Base-by-base conservation (phyloP, 768 basidiomycete species). In the Trametes coccinea region DNA sequence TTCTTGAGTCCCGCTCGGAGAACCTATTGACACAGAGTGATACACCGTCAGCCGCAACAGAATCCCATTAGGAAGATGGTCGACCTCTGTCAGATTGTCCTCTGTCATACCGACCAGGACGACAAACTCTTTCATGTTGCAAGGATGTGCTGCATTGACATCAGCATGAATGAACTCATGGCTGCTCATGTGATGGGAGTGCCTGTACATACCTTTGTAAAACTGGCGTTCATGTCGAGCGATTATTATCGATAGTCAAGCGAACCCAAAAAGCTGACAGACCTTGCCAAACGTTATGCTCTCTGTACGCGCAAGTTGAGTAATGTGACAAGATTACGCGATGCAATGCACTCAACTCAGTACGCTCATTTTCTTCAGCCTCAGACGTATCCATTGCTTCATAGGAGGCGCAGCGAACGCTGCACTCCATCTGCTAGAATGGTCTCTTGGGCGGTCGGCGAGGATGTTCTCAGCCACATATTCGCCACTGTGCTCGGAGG, bases 71-170 rank as follows among this genome's bases (percentile, higher is more conserved):
- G 5, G 5, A 40, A 16, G 17, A 13, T 17, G 22, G 22, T 22
- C n/a, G 30, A 63, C 82, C 69, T 92, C 85, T 2, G 78, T 82
- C 83, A 93, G 82, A 67, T 83, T 81, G 66, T 90, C 85, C 61
- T 83, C 79, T 27, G 81, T 79, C 41, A 81, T 74, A 5, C 90
- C 92, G 17, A 86, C 82, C 60, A 82, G 85, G 10, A 92, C 69
- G 70, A 86, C 87, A 77, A 93, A 89, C 58, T 92, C 89, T 69
- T 90, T 90, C 86, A 90, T 86, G 67, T 92, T 92, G 69, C 92
- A 93, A 34, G 90, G 89, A 73, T 92, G 90, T 17, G 82, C 90
- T 92, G 61, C n/a, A 53, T 39, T 7, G 16, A 17, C 11, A 16
- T 17, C 8, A 33, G 44, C 31, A 29, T n/a, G 41, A 1, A 6